A percentile compares a stretch with the other conserved stretches of the same genome.
Conservation (phyloP, 805 yeast species). For the Yamadazyma scolyti region DNA sequence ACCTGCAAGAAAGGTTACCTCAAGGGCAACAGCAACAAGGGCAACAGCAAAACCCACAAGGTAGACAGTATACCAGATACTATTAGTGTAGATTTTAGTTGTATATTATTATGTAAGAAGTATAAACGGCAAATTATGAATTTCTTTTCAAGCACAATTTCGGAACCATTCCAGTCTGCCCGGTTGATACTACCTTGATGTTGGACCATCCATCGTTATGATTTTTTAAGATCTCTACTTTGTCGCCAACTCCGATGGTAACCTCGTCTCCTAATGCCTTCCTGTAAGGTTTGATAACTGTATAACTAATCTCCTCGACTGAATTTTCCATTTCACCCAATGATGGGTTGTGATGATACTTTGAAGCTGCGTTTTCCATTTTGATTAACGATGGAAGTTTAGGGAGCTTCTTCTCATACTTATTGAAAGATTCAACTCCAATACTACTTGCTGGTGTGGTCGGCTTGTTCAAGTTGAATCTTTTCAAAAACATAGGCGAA, state of each 20-base stretch:
- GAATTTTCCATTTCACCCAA: constrained; percentile 12
- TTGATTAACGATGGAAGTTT: constrained; percentile 10
- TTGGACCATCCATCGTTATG: constrained; percentile 40
- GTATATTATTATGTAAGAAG: constrained; percentile 2
- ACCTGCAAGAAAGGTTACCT: too few relatives aligned
- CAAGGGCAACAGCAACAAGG: constrained; percentile 14
- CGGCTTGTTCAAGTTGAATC: constrained; percentile 26
- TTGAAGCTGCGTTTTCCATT: constrained; percentile 13
- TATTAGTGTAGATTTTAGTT: constrained; percentile 1
- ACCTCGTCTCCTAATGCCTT: constrained; percentile 33
- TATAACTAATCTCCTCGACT: constrained; percentile 11
- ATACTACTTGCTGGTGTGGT: constrained; percentile 7
- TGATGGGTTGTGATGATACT: too few relatives aligned
- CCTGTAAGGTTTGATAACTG: constrained; percentile 23
- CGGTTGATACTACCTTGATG: constrained; percentile 13
- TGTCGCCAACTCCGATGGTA: constrained; percentile 26
- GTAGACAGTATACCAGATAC: constrained; percentile 6
- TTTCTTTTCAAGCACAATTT: constrained; percentile 17
- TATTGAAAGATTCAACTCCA: constrained; percentile 1
- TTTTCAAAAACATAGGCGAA: constrained; percentile 30
- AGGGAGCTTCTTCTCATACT: constrained; percentile 14
- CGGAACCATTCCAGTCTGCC: constrained; percentile 31
- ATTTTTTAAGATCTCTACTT: constrained; percentile 18
- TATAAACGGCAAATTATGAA: constrained; percentile 1
- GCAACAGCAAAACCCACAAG: constrained; percentile 11